phyloP scores from a whole-genome alignment of 1,139 yeast genomes.

The Scheffersomyces cryptocercus region DNA sequence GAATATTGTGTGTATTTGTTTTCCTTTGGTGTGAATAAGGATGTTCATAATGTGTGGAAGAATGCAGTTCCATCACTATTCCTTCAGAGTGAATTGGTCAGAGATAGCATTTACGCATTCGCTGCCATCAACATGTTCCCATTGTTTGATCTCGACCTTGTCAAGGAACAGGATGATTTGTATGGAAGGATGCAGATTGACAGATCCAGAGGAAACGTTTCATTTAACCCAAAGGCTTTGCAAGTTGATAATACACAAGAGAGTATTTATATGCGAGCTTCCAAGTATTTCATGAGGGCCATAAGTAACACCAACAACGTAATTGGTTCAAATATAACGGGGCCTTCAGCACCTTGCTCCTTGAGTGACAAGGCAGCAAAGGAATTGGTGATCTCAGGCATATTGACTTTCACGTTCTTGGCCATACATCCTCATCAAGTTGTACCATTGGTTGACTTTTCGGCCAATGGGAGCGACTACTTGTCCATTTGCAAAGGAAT shows the following conservation, averaged over 20 bases:
- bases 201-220: neutral
- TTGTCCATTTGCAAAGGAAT: conserved; percentile 23
- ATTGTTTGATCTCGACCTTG: conserved; percentile 11
- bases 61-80: conserved; percentile 27
- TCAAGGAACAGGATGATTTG: conserved; percentile 4
- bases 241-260: conserved; percentile 3
- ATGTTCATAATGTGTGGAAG: conserved; percentile 27
- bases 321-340: neutral
- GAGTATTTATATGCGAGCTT: conserved; percentile 15
- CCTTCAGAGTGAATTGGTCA: conserved; percentile 20
- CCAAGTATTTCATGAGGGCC: conserved; percentile 23
- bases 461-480: conserved; percentile 17
- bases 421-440: conserved; percentile 33
- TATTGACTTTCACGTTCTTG: conserved; percentile 27
- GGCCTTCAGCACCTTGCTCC: conserved; percentile 5
- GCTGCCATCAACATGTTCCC: conserved; percentile 23
- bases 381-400: conserved; percentile 23
- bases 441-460: conserved; percentile 29
- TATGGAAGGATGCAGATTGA: neutral
- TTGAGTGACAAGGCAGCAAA: conserved; percentile 15
- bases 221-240: conserved; percentile 1
- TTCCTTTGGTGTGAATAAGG: conserved; percentile 21
- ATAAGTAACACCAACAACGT: conserved; percentile 7
- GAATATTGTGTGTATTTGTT: conserved; percentile 26
- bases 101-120: conserved; percentile 23